Evolutionary conservation across 1,139 yeast species (phyloP), one percentile per base, ranked within the genome.

Genomic region (Hyphopichia buzzinii): DNA sequence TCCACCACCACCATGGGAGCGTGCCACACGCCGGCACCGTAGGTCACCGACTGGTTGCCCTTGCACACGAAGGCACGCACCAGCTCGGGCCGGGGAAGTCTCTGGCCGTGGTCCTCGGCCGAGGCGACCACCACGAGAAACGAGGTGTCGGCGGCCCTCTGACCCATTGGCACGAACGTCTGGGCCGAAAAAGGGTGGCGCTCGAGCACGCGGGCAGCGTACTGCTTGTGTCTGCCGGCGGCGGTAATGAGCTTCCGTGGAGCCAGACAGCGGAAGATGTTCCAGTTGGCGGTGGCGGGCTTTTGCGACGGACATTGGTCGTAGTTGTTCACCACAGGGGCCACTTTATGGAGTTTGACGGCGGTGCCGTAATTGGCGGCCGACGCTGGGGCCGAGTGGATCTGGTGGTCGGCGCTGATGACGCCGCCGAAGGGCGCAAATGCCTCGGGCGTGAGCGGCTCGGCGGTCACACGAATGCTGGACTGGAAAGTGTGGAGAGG

Each of bases 291-390:
- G 0, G 77, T 67, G 0, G 79, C 72, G 17, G 53, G 36, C 29
- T 52, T 55, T 2, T 73, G 69, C 41, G 81, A 74, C 1, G 79
- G 70, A 10, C 80, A 70, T 1, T 61, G 39, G 1, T 42, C 44
- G 47, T 71, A 84, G 33, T 67, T 64, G 57, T 84, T 83, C 8
- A 62, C 61, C 3, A 85, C 67, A 1, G 88, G 83, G 3, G 92
- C 80, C 8, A 88, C 94, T 43, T 82, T 73, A 47, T 77, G 79
- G 33, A 87, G 61, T 52, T 89, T 90, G 4, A 77, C 67, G 1
- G 97, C 97, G 2, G 97, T 89, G n/a, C 97, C 97, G 52, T 90
- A 89, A 57, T 90, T 90, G 5, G 96, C 97, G 16, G 72, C 66
- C 11, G 78, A 62, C 13, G 54, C 49, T 24, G 43, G 40, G 14